Conservation (phyloP, 192 early-diverging fungal species). For the Powellomyces hirtus region DNA sequence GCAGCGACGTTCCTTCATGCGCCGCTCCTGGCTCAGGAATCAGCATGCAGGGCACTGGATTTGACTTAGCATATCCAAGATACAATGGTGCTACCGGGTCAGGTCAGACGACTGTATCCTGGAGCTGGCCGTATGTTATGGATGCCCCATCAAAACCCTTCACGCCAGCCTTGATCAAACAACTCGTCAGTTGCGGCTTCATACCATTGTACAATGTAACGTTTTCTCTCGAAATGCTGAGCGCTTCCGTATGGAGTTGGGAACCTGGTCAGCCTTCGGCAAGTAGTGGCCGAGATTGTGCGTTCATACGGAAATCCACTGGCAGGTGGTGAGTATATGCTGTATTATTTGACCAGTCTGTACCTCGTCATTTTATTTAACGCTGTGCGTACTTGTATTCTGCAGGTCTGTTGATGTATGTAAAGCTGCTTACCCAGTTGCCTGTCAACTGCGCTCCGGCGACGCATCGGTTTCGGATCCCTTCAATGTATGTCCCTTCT, state of each 20-base stretch:
- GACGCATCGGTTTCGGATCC: background rate
- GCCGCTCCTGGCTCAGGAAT: constrained; percentile 6
- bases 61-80: background rate
- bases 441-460: background rate
- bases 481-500: background rate
- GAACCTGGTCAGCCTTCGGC: constrained; percentile 1
- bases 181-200: constrained; percentile 19
- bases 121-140: constrained; percentile 13
- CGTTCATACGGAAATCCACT: background rate
- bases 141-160: constrained; percentile 5
- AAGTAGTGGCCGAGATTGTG: background rate
- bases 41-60: constrained; percentile 21
- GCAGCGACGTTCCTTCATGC: background rate
- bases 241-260: constrained; percentile 21
- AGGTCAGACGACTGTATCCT: constrained; percentile 1
- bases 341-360: background rate
- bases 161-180: background rate
- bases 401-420: constrained; percentile 3
- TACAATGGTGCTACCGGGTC: background rate
- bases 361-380: background rate
- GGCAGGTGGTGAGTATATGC: constrained; percentile 12
- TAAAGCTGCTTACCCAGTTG: background rate
- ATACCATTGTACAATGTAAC: constrained; percentile 1
- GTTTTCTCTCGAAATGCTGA: background rate
- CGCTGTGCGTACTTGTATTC: background rate